These are phyloP conservation scores for Cucurbita moschata DNA, from an alignment of 306 rosid species.

Conservation along the genomic window DNA sequence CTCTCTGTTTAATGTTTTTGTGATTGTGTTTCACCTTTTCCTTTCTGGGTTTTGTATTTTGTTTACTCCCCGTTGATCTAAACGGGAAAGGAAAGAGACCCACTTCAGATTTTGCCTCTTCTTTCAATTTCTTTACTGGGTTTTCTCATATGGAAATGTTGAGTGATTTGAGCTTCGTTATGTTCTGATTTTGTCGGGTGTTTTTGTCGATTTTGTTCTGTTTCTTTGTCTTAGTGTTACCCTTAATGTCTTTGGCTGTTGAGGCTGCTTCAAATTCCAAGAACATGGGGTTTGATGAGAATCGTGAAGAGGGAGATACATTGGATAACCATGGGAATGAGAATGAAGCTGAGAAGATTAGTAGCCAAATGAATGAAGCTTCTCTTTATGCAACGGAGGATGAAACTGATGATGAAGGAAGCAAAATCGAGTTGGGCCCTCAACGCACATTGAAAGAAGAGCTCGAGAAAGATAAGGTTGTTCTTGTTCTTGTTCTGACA, in stretches of 20 bases:
- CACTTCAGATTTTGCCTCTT: not conserved
- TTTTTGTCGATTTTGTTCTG: not conserved
- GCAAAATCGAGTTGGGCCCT: constrained; percentile 28
- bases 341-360: constrained; percentile 10
- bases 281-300: constrained; percentile 25
- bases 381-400: constrained; percentile 22
- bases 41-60: constrained; percentile 3
- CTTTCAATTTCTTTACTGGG: constrained; percentile 2
- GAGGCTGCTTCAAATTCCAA: constrained; percentile 17
- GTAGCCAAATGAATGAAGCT: constrained; percentile 16
- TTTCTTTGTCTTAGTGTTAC: not conserved
- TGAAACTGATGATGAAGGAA: constrained; percentile 33
- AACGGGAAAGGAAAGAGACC: not conserved
- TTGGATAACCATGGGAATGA: constrained; percentile 5
- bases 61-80: not conserved
- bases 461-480: constrained; percentile 39
- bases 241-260: constrained; percentile 11
- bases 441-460: constrained; percentile 39
- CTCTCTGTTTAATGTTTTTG: not conserved
- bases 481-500: not conserved
- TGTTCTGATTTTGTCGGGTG: not conserved
- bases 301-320: constrained; percentile 10
- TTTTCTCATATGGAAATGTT: not conserved
- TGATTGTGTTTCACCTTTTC: not conserved
- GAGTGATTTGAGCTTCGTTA: not conserved